Conservation (phyloP, 202 grass and related monocot genomes). For the Carex arenaria region DNA sequence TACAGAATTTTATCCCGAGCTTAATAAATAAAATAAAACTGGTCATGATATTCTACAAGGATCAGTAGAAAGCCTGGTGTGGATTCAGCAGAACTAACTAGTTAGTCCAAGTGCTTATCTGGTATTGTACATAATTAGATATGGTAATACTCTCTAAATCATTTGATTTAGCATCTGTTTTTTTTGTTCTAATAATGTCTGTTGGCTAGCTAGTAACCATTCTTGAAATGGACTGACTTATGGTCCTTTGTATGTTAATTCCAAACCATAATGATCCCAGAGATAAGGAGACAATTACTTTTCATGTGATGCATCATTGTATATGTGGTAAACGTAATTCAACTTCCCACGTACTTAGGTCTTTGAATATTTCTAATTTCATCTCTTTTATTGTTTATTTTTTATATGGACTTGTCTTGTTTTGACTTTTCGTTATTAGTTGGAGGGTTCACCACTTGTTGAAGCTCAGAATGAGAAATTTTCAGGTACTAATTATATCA, state of each 20-base stretch:
- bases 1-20: background rate
- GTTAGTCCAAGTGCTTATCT: background rate
- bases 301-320: background rate
- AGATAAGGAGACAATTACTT: background rate
- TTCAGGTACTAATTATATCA: slow-evolving; percentile 35
- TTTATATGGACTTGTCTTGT: background rate
- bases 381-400: background rate
- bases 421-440: slow-evolving; percentile 34
- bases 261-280: background rate
- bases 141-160: background rate
- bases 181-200: background rate
- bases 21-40: background rate
- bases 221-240: background rate
- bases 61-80: background rate
- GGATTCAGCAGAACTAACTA: background rate
- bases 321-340: background rate
- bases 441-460: slow-evolving; percentile 85
- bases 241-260: background rate
- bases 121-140: background rate
- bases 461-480: slow-evolving; percentile 99
- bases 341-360: background rate
- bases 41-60: background rate
- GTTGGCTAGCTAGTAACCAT: background rate
- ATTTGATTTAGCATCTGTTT: background rate
- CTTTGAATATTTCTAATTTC: background rate